Evolutionary conservation across 805 yeast species (phyloP).

Genomic region (Saccharomycopsis fodiens): DNA sequence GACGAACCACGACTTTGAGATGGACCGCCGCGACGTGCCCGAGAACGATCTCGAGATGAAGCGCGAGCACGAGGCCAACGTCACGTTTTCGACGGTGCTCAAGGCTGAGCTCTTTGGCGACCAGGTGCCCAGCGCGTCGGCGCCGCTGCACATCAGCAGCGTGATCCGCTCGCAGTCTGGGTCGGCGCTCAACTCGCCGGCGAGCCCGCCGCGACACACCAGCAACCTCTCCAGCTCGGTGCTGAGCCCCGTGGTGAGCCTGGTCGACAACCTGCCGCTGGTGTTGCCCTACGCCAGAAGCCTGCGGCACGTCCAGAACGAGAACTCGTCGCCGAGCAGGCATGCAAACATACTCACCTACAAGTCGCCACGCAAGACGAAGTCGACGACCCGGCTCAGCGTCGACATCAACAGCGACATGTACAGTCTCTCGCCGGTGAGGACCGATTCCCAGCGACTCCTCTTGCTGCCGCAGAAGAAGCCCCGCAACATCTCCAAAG

Average conservation of each 20-base stretch:
- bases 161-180: neutral
- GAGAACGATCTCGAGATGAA: conserved; percentile 60
- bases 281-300: neutral
- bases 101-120: conserved; percentile 91
- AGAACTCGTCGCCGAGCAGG: conserved; percentile 23
- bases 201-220: conserved; percentile 27
- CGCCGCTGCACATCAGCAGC: conserved; percentile 21
- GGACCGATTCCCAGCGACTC: conserved; percentile 78
- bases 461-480: conserved; percentile 77
- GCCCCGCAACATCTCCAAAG: conserved; percentile 69
- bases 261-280: neutral
- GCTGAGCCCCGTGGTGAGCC: neutral
- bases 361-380: conserved; percentile 58
- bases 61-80: conserved; percentile 74
- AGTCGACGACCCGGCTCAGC: conserved; percentile 50
- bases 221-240: neutral
- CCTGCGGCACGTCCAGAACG: conserved; percentile 5
- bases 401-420: conserved; percentile 64
- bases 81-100: conserved; percentile 78
- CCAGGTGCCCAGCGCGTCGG: conserved; percentile 45
- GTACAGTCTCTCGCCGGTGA: conserved; percentile 77
- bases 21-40: conserved; percentile 23
- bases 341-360: conserved; percentile 64
- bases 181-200: too few relatives aligned
- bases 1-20: conserved; percentile 25